Base-by-base conservation (phyloP, 345 rosid genomes). In the Streptanthus diversifolius region DNA sequence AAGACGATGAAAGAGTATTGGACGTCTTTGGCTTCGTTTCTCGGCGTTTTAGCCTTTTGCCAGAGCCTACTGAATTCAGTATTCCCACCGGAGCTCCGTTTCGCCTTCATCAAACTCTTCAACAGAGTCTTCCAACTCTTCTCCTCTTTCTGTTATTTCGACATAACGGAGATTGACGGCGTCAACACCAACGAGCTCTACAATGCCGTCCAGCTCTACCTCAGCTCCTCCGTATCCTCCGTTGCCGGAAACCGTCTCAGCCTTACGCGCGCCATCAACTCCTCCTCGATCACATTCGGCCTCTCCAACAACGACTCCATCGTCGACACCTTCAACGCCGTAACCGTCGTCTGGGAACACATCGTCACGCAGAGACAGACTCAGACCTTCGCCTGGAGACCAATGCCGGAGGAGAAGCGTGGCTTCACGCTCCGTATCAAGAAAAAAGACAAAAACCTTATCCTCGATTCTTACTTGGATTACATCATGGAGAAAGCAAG, bases 161-260 rank as follows among this genome's bases (percentile, higher is more conserved):
- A 92, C 79, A 90, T 90, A 66, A 90, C 96, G 0, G 96, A 92
- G 81, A 88, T 85, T 73, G 92, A 90, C 71, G 98, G 96, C 53
- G 93, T 92, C 53, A 90, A 92, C 86, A 90, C 98, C 82, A 90
- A 92, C 87, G 95, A 92, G 80, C 98, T 92, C 75, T 92, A 92
- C 82, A 82, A 83, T 88, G 98, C 96, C 15, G 93, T 88, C 72
- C 96, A 92, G 79, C 87, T 92, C 51, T 92, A 92, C 80, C 81
- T 92, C 0, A 82, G 89, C 84, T 83, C 90, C 65, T 83, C 82
- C 9, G 80, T 83, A 36, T 84, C 90, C 60, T 59, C 66, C 64
- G 27, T 59, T 13, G 36, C 81, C 72, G 92, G 52, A 1, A 61
- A 61, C 61, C 68, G 75, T 29, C 61, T 71, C 58, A 49, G 61